Conservation (phyloP, 192 early-diverging fungal species). For the Dissophora ornata region DNA sequence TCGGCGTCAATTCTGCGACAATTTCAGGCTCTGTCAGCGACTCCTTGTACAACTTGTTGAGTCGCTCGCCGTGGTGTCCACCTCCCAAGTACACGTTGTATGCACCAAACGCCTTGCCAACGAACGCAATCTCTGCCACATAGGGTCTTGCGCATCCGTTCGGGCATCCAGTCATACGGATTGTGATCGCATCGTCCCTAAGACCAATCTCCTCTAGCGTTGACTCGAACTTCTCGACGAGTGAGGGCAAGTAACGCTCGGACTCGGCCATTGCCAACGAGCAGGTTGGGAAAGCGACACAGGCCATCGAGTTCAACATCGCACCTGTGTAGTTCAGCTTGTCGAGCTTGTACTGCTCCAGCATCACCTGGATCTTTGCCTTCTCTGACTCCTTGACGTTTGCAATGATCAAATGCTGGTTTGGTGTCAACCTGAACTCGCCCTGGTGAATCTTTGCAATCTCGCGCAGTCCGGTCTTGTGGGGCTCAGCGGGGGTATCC, state of each 20-base stretch:
- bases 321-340: constrained; percentile 84
- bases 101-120: constrained; percentile 93
- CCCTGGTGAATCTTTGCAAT: constrained; percentile 80
- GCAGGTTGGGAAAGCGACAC: constrained; percentile 96
- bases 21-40: constrained; percentile 91
- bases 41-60: constrained; percentile 95
- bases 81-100: constrained; percentile 98
- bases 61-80: constrained; percentile 83
- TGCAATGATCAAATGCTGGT: constrained; percentile 91
- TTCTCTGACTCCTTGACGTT: constrained; percentile 79
- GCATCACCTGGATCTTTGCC: constrained; percentile 71
- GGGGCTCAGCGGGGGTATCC: constrained; percentile 77
- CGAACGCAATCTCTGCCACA: constrained; percentile 93
- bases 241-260: constrained; percentile 91
- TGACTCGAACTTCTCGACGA: constrained; percentile 84
- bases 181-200: constrained; percentile 88
- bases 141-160: constrained; percentile 97
- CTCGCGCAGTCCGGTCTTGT: constrained; percentile 83
- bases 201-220: constrained; percentile 85
- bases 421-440: constrained; percentile 90
- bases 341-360: constrained; percentile 85
- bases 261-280: constrained; percentile 97
- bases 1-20: constrained; percentile 75
- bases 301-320: constrained; percentile 93
- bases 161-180: constrained; percentile 99